Base-by-base conservation (phyloP, 1,284 basidiomycete species). In the Mycena citricolor region DNA sequence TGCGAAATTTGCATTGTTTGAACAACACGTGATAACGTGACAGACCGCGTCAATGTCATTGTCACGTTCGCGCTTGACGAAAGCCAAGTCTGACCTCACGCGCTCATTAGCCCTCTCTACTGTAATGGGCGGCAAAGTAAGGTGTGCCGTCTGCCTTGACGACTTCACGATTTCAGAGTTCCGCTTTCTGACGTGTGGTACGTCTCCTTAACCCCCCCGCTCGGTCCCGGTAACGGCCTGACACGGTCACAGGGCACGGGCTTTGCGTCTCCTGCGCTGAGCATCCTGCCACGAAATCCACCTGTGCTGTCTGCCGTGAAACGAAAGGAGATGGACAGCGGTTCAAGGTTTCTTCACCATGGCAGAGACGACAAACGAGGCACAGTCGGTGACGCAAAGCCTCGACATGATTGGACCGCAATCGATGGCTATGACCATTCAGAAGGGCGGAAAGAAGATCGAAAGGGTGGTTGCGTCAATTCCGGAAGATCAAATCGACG, bases 381-480 rank as follows among this genome's bases (percentile, higher is more conserved):
- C 47, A 0, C 37, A 24, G 23, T 28, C 43, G 3, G 43, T 52
- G 13, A 21, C 35, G 11, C 43, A 52, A 12, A 41, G 42, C 17
- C 40, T 52, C 7, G 24, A 11, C 8, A 21, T 31, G 13, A 52
- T 52, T 16, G 41, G 37, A 4, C 20, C 29, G n/a, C 43, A 49
- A 4, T 39, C 51, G 14, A 13, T 42, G 22, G 32, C 51, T 2
- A 21, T 39, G 5, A 52, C 47, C 34, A 39, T 52, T 4, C 43
- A 49, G 37, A 52, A 52, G 37, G 51, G 47, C 8, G 51, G 51
- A 12, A 14, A 22, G 28, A 52, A 52, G 33, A 49, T 52, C 3
- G 42, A n/a, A n/a, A n/a, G n/a, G n/a, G n/a, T n/a, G n/a, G n/a
- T n/a, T n/a, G n/a, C n/a, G n/a, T n/a, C n/a, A n/a, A n/a, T n/a